Base-by-base conservation (phyloP, 352 stramenopile species). In the Globisporangium camurandrum region DNA sequence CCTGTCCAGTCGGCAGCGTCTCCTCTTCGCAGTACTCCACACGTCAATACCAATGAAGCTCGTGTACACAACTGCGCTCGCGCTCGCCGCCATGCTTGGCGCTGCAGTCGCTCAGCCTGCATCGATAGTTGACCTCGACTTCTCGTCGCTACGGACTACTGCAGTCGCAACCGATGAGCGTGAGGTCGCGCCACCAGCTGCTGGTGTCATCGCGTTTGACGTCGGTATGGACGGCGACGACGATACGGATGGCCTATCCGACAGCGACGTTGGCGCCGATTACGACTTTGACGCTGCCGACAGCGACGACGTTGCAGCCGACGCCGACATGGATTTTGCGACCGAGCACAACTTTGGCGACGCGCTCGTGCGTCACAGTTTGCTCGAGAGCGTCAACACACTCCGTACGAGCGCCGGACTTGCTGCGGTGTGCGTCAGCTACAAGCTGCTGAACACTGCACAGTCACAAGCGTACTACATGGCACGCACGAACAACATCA, bases 371-470 rank as follows among this genome's bases (percentile, higher is more conserved):
- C 50, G 31, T 23, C 40, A 56, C 24, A 17, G 23, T 14, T 23
- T 56, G 30, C 48, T 56, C 23, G 48, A 49, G 49, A 22, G 40
- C 28, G 51, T 58, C 19, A 58, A 51, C 38, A n/a, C 39, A 16
- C 17, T 46, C 20, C 51, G 51, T 22, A 10, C 43, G 28, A 34
- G 52, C 7, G 43, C 33, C 0, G 51, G 51, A 7, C 51, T 51
- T 8, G 2, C 34, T 4, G 11, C 24, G 6, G 22, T 54, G 24
- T 59, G 53, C 37, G 23, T 45, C 22, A 49, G 30, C 38, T 55
- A 27, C 50, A 67, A 67, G 49, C 56, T 71, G 27, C 52, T 54
- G 22, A 46, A 57, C 16, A 62, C 59, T 4, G 64, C 62, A 4
- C 59, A 67, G 43, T 37, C 44, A 1, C 50, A 60, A 23, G 54